Base-by-base conservation (phyloP, 1,139 yeast species). In the Hyphopichia buzzinii region DNA sequence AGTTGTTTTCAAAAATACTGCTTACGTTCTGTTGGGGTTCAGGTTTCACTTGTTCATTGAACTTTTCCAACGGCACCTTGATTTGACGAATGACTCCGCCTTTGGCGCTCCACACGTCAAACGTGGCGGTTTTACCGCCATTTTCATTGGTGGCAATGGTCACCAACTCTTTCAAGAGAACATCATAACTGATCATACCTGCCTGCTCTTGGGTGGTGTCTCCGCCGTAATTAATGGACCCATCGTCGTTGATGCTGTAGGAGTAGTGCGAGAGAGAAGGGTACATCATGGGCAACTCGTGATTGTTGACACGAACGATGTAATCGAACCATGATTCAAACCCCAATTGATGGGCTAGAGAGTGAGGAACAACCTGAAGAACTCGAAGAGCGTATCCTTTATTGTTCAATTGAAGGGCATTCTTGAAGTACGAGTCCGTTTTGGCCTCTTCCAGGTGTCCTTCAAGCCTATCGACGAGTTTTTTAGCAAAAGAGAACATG, bases 401-500 rank as follows among this genome's bases (percentile, higher is more conserved):
- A 45, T 71, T 71, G 48, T 70, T 70, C 37, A 62, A 46, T 29
- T 52, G 52, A 17, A 67, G 62, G 6, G 77, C 62, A 27, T 62
- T 51, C 40, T 74, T 71, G 60, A 78, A 81, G 50, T 80, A 81
- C 2, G 79, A 68, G 49, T 79, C 85, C 15, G 38, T 29, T 4
- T 59, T 54, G 26, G 31, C 44, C 4, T 47, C 47, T 43, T 42
- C 60, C 16, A 61, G 46, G 34, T 55, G 56, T 1, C 74, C 74
- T 50, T 88, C 96, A 31, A 90, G 72, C 19, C 88, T 74, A 49
- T 81, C 84, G 23, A 88, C 96, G 34, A 89, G 59, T 50, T 81
- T 85, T 56, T 83, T 86, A 8, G 97, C 96, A 61, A 89, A 85
- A 23, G 95, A 85, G 61, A 88, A 84, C 97, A 88, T 88, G 13